These are phyloP conservation scores for Nicotiana sylvestris DNA, from an alignment of 257 asterid genomes.

Conservation along the genomic window DNA sequence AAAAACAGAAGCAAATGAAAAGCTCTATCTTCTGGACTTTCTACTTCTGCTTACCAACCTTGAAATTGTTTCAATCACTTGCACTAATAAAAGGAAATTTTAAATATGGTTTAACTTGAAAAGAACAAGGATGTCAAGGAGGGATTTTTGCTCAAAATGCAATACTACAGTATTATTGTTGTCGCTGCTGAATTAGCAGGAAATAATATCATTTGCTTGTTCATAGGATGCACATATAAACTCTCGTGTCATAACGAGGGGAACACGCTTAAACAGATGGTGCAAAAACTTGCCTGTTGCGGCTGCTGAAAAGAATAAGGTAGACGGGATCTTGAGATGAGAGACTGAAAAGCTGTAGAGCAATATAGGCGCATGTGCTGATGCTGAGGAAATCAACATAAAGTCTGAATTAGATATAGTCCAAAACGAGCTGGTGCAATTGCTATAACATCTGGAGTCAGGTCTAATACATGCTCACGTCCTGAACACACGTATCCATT, in stretches of 20 bases:
- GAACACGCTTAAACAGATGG: neutral
- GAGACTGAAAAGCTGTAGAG: constrained; percentile 54
- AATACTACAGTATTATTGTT: neutral
- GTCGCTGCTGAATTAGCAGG: neutral
- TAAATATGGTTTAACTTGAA: neutral
- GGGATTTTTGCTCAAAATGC: neutral
- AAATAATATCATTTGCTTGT: neutral
- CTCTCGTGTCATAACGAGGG: neutral
- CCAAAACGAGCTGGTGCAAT: neutral
- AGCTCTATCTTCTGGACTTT: too few relatives aligned
- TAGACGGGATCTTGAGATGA: constrained; percentile 51
- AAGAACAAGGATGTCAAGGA: neutral
- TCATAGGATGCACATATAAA: neutral
- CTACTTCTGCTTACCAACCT: too few relatives aligned
- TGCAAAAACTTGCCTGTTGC: constrained; percentile 53
- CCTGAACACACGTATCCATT: neutral
- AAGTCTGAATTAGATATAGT: neutral
- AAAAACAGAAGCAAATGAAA: too few relatives aligned
- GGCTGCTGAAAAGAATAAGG: constrained; percentile 55
- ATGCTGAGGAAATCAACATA: constrained; percentile 42
- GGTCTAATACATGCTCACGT: neutral
- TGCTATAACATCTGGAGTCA: neutral
- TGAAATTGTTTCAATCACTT: too few relatives aligned
- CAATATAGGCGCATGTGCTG: constrained; percentile 57
- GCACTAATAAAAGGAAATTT: too few relatives aligned